phyloP scores from a whole-genome alignment of 192 early-diverging fungal genomes.

The Mortierella antarctica region DNA sequence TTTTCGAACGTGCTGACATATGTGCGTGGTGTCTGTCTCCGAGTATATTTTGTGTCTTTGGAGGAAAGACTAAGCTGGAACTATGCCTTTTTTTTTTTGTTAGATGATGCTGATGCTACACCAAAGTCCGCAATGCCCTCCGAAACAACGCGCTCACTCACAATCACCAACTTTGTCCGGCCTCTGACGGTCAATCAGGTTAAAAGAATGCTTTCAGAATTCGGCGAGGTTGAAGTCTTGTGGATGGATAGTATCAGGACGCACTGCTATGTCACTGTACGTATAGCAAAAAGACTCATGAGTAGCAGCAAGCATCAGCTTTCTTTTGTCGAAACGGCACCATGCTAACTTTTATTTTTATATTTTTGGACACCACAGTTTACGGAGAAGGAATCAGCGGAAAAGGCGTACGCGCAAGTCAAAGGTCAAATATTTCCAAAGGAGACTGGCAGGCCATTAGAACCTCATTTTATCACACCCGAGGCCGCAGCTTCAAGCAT shows the following conservation, averaged over 20 bases:
- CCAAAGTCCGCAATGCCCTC: neutral
- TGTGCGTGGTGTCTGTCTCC: too few species aligned
- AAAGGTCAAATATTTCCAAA: slow-evolving; percentile 33
- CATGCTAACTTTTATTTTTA: neutral
- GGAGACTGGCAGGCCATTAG: slow-evolving; percentile 35
- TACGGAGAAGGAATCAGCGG: slow-evolving; percentile 18
- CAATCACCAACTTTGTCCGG: slow-evolving; percentile 69
- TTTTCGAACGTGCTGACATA: neutral
- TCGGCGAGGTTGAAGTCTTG: slow-evolving; percentile 62
- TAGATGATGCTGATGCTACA: neutral
- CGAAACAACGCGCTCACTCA: slow-evolving; percentile 43
- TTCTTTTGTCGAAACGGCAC: neutral
- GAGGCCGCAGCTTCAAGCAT: slow-evolving; percentile 26
- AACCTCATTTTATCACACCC: slow-evolving; percentile 27
- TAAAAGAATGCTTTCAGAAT: slow-evolving; percentile 57
- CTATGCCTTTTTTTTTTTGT: neutral
- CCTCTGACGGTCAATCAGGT: slow-evolving; percentile 61
- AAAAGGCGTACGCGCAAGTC: slow-evolving; percentile 17
- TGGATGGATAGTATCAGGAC: slow-evolving; percentile 75
- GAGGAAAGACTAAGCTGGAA: neutral
- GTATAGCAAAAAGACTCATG: slow-evolving; percentile 3
- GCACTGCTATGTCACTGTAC: slow-evolving; percentile 72
- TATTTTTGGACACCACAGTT: slow-evolving; percentile 13
- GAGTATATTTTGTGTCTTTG: neutral
- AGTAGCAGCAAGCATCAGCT: too few species aligned